These are phyloP conservation scores for Exophiala phaeomuriformis DNA, from an alignment of 2,329 filamentous ascomycete genomes.

Conservation along the genomic window DNA sequence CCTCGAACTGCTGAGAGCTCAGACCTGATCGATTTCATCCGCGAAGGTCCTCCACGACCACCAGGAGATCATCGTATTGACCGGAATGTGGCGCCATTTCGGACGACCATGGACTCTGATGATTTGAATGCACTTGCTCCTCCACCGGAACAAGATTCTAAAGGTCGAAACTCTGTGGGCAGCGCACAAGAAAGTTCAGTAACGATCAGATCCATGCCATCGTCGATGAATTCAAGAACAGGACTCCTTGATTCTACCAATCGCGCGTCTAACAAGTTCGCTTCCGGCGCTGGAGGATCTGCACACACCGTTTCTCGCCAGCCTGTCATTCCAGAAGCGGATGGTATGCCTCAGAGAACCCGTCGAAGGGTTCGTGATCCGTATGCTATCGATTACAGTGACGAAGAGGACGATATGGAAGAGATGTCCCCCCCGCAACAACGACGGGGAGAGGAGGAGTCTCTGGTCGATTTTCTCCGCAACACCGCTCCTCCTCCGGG, in stretches of 20 bases:
- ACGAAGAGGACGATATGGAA: slow-evolving; percentile 60
- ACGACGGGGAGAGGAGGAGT: slow-evolving; percentile 36
- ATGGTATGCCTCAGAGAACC: slow-evolving; percentile 60
- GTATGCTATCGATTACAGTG: slow-evolving; percentile 77
- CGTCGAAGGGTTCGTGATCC: slow-evolving; percentile 75
- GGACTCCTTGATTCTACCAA: slow-evolving; percentile 51
- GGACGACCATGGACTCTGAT: slow-evolving; percentile 78
- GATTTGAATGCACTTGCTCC: slow-evolving; percentile 46
- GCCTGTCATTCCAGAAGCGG: slow-evolving; percentile 29
- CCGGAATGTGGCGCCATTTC: slow-evolving; percentile 74
- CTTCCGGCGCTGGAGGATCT: slow-evolving; percentile 5
- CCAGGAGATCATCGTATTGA: slow-evolving; percentile 61
- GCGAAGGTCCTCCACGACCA: slow-evolving; percentile 65
- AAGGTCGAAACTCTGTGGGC: slow-evolving; percentile 35
- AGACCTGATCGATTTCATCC: slow-evolving; percentile 92
- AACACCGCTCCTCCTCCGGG: slow-evolving; percentile 38
- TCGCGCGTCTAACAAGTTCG: slow-evolving; percentile 21
- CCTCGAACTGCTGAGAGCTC: slow-evolving; percentile 61
- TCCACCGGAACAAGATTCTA: slow-evolving; percentile 26
- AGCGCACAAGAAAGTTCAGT: slow-evolving; percentile 42
- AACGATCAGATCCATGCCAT: slow-evolving; percentile 51
- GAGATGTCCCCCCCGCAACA: slow-evolving; percentile 39
- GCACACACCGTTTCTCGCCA: slow-evolving; percentile 15
- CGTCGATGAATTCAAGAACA: slow-evolving; percentile 67
- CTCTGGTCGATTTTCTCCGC: slow-evolving; percentile 43